These are phyloP conservation scores for Solanum hybrid DNA, from an alignment of 305 asterid species.

Conservation along the genomic window DNA sequence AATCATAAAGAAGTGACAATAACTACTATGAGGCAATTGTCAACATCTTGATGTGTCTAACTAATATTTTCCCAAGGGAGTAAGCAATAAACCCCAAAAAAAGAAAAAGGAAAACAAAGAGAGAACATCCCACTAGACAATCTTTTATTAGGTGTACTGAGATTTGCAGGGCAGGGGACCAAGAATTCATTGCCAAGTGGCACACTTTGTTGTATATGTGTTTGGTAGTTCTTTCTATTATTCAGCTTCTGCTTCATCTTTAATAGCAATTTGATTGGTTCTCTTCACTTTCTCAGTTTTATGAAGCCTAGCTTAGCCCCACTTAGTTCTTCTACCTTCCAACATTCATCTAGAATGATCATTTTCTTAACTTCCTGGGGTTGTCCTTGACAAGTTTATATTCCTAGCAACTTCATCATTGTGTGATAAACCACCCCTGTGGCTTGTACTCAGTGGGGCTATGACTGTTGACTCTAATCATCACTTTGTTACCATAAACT, in stretches of 20 bases:
- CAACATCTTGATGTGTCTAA: background rate
- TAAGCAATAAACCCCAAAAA: background rate
- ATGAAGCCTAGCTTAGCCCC: background rate
- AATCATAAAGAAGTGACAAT: constrained; percentile 5
- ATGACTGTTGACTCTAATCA: background rate
- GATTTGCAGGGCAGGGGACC: constrained; percentile 8
- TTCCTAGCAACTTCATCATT: background rate
- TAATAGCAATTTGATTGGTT: constrained; percentile 3
- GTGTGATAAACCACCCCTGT: background rate
- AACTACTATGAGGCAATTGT: constrained; percentile 1
- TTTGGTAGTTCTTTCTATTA: background rate
- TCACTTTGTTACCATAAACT: background rate
- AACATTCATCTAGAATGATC: background rate
- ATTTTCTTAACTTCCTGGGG: background rate
- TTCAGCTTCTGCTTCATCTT: background rate
- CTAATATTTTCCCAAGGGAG: background rate
- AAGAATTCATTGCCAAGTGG: background rate
- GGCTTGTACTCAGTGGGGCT: background rate
- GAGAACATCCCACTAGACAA: background rate
- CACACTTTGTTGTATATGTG: background rate
- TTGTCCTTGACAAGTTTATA: background rate
- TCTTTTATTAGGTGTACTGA: background rate
- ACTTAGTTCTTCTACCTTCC: background rate
- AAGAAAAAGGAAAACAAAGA: background rate
- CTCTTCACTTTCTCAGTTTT: background rate